Base-by-base conservation (phyloP, 202 grass and related monocot species). In the Schoenoplectus triqueter region DNA sequence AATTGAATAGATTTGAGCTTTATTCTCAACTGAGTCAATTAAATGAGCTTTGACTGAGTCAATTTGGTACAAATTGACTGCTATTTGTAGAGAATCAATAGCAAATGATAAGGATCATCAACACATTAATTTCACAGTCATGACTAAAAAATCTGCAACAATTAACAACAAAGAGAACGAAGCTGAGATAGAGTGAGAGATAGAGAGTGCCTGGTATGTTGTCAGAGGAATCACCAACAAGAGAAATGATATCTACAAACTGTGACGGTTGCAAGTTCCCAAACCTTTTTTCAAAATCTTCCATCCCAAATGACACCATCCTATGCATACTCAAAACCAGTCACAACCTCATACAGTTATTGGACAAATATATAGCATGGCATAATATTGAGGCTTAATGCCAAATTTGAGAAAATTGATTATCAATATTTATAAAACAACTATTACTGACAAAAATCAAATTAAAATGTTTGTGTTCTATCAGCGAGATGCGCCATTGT, bases 261-360 rank as follows among this genome's bases (percentile, higher is more conserved):
- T 95, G 95, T n/a, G 88, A 95, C 40, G 95, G 95, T 81, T 92
- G 86, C 46, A 98, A 65, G 41, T 85, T 87, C 60, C 90, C 93
- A 86, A 88, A 98, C 92, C 88, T 84, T 81, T 92, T 94, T 55
- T 92, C 83, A 19, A 98, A 98, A 59, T 98, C 95, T 88, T 98
- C 95, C 84, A 98, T 85, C 75, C 95, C 95, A 89, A 95, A 98
- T 80, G 95, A 98, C 87, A 92, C 91, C 93, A 98, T 95, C 89
- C 95, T 95, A 87, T 10, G 85, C 22, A 75, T 66, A 66, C 17
- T 90, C 57, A 85, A 46, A 48, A 87, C 78, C 21, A 85, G 78
- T 54, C 73, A 54, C 54, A 89, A 81, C 56, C 77, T 55, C 59
- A 86, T 85, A 48, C 62, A 84, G 21, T 20, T 78, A 54, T 78